Conservation (phyloP, 306 rosid genomes). For the Fragaria iinumae region DNA sequence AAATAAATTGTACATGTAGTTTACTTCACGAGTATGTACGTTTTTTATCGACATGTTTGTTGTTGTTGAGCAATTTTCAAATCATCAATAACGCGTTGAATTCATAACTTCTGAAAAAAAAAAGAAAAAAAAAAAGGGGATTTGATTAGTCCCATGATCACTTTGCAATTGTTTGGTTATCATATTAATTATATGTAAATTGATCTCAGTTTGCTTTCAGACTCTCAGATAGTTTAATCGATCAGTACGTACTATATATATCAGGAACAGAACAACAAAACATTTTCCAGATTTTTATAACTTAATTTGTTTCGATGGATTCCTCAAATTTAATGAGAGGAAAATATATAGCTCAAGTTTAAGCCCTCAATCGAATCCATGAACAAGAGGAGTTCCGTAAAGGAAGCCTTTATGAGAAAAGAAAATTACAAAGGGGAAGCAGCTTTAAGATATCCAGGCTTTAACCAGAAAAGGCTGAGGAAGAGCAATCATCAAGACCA, state of each 20-base stretch:
- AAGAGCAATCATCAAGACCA: neutral
- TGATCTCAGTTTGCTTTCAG: neutral
- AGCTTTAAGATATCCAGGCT: conserved; percentile 1
- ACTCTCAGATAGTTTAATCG: neutral
- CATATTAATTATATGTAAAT: neutral
- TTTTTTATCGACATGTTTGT: neutral
- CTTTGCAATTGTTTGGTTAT: neutral
- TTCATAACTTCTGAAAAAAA: neutral
- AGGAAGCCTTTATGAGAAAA: neutral
- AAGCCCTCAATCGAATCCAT: neutral
- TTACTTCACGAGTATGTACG: neutral
- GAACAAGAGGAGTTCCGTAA: neutral
- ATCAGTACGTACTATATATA: neutral
- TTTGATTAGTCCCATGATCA: conserved; percentile 11
- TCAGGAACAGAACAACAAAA: neutral
- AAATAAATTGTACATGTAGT: neutral
- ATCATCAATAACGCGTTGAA: neutral
- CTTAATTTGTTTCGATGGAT: too few relatives aligned
- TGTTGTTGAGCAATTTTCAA: neutral
- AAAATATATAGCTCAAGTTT: neutral
- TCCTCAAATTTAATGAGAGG: neutral
- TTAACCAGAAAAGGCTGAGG: conserved; percentile 3
- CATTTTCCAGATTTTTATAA: neutral
- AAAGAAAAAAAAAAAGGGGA: fast-evolving
- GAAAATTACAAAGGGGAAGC: neutral